Evolutionary conservation across 495 filamentous ascomycete species (phyloP), one percentile per base, ranked within the genome.

Genomic region (Penicillium herquei): DNA sequence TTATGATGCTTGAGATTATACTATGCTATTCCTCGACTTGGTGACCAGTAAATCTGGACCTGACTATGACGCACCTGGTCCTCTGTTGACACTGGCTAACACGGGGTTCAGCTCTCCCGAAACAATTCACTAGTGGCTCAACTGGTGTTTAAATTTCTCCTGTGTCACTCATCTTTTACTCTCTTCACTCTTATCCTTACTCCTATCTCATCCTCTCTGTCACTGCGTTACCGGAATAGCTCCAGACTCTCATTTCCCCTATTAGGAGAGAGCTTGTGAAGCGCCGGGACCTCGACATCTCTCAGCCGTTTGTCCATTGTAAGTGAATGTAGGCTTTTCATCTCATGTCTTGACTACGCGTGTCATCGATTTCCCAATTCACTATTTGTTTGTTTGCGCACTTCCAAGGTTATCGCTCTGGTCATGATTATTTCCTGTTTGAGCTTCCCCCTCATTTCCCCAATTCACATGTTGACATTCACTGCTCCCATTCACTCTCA

Each of bases 21-120:
- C n/a, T n/a, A n/a, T n/a, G n/a, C n/a, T n/a, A n/a, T n/a, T n/a
- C n/a, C n/a, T n/a, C n/a, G n/a, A n/a, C n/a, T n/a, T n/a, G n/a
- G n/a, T n/a, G n/a, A n/a, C n/a, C n/a, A n/a, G n/a, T n/a, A n/a
- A n/a, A n/a, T n/a, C n/a, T n/a, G n/a, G n/a, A n/a, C n/a, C 21
- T 26, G 1, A 26, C 21, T 26, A 26, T 26, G 21, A 26, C 21
- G 21, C 21, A 26, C 4, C 1, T 2, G 21, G 21, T 26, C 9
- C 13, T 49, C 16, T 33, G 16, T 13, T 31, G 35, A 21, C 13
- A 14, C 39, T 40, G n/a, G 26, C 49, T 35, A 37, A 45, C 39
- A 58, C 51, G 46, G 21, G 30, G 47, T 18, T 32, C 41, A 50
- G 21, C 46, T 39, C 21, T 47, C 51, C 51, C 51, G 46, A 54